These are phyloP conservation scores for Hippophae gyantsensis DNA, from an alignment of 306 rosid genomes.

Conservation along the genomic window DNA sequence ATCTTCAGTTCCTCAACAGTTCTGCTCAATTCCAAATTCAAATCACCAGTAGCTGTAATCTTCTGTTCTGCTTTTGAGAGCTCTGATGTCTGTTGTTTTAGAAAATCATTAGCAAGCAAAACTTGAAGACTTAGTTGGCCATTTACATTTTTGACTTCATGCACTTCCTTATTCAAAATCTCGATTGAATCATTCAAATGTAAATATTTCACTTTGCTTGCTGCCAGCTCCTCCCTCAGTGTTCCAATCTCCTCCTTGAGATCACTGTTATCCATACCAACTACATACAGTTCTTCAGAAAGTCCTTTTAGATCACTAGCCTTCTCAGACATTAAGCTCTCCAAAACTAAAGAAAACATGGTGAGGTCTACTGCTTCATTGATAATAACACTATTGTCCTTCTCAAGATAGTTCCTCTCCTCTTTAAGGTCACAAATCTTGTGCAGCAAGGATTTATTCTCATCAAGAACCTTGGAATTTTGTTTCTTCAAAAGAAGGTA, in stretches of 20 bases:
- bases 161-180: slow-evolving; percentile 38
- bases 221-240: slow-evolving; percentile 41
- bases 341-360: slow-evolving; percentile 44
- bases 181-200: slow-evolving; percentile 41
- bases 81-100: slow-evolving; percentile 42
- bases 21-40: slow-evolving; percentile 48
- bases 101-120: slow-evolving; percentile 34
- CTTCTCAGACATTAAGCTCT: slow-evolving; percentile 55
- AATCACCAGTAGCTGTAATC: slow-evolving; percentile 39
- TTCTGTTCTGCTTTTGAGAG: slow-evolving; percentile 51
- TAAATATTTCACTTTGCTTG: slow-evolving; percentile 45
- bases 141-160: slow-evolving; percentile 37
- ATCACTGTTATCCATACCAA: slow-evolving; percentile 34
- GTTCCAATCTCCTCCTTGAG: slow-evolving; percentile 44
- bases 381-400: slow-evolving; percentile 44
- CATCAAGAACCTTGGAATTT: slow-evolving; percentile 46
- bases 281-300: slow-evolving; percentile 35
- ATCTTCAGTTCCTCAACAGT: slow-evolving; percentile 49
- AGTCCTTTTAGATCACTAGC: slow-evolving; percentile 45
- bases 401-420: slow-evolving; percentile 37
- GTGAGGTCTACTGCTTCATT: slow-evolving; percentile 52
- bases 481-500: slow-evolving; percentile 44
- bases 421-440: slow-evolving; percentile 46
- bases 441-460: slow-evolving; percentile 44
- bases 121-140: slow-evolving; percentile 42